phyloP scores from a whole-genome alignment of 2,329 filamentous ascomycete species.

The Endoconidiophora polonica region DNA sequence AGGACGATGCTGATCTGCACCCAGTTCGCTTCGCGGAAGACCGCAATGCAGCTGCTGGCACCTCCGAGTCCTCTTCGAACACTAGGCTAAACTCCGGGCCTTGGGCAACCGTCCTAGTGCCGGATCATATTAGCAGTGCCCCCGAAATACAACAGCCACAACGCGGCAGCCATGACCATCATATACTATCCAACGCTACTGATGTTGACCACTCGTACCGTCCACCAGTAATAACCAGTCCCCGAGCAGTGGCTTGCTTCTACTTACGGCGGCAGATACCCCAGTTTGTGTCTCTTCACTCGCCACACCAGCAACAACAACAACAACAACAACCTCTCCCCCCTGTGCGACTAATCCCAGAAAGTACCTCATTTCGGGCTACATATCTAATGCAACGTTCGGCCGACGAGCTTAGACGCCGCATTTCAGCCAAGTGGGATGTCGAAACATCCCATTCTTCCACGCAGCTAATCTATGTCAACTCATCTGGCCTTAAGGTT shows the following conservation, averaged over 20 bases:
- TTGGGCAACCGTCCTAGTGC: constrained; percentile 31
- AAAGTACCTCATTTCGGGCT: constrained; percentile 51
- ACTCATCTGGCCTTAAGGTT: constrained; percentile 60
- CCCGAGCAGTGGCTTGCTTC: constrained; percentile 72
- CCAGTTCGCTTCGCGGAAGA: constrained; percentile 61
- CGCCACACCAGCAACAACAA: constrained; percentile 29
- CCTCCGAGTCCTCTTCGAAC: background rate
- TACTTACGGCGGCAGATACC: constrained; percentile 36
- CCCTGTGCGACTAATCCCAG: constrained; percentile 16
- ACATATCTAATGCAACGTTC: constrained; percentile 71
- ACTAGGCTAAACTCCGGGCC: constrained; percentile 11
- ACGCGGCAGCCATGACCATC: constrained; percentile 38
- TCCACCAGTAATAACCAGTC: constrained; percentile 53
- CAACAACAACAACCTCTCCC: constrained; percentile 29
- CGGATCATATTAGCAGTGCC: constrained; percentile 34
- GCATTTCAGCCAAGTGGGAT: constrained; percentile 63
- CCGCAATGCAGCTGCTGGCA: constrained; percentile 23
- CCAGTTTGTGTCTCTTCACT: background rate
- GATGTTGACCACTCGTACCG: constrained; percentile 79
- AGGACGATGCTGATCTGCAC: constrained; percentile 64
- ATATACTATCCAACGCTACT: constrained; percentile 55
- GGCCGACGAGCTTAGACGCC: constrained; percentile 53
- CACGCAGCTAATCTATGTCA: constrained; percentile 49
- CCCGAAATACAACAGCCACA: constrained; percentile 21
- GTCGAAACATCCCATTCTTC: constrained; percentile 53